A percentile compares a stretch with the other conserved stretches of the same genome.
These are phyloP conservation scores for Aspergillus sclerotialis DNA, from an alignment of 2,329 filamentous ascomycete species.

Conservation along the genomic window DNA sequence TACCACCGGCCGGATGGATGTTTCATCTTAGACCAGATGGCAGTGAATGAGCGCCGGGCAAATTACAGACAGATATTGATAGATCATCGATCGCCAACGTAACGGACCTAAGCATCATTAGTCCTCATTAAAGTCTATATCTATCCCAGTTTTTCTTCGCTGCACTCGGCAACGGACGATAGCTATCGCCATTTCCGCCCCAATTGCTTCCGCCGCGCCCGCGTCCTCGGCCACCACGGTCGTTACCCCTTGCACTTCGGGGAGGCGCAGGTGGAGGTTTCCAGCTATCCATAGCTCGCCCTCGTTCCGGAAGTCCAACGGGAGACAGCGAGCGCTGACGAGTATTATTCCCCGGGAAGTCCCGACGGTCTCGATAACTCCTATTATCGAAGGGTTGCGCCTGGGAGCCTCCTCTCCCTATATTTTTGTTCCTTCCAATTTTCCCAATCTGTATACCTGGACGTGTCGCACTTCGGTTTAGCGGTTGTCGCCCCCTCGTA, in stretches of 20 bases:
- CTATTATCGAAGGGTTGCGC: slow-evolving; percentile 10
- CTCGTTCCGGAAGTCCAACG: slow-evolving; percentile 11
- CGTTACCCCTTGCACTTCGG: slow-evolving; percentile 9
- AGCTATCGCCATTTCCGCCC: slow-evolving; percentile 17
- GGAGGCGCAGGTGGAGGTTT: slow-evolving; percentile 16
- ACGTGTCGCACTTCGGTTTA: slow-evolving; percentile 20
- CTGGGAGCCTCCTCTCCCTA: slow-evolving; percentile 12
- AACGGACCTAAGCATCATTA: no score
- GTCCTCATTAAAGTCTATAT: slow-evolving; percentile 17
- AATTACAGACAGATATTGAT: no score
- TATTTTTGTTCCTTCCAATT: slow-evolving; percentile 21
- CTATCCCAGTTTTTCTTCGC: slow-evolving; percentile 27
- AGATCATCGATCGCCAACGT: no score
- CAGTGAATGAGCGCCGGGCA: no score
- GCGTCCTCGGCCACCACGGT: slow-evolving; percentile 14
- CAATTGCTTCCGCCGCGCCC: slow-evolving; percentile 12
- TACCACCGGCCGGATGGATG: no score
- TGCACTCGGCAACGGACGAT: slow-evolving; percentile 27
- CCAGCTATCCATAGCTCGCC: slow-evolving; percentile 15
- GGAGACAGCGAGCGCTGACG: slow-evolving; percentile 29
- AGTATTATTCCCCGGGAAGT: slow-evolving; percentile 13
- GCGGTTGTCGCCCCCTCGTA: slow-evolving; percentile 18
- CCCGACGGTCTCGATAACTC: slow-evolving; percentile 22
- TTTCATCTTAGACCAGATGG: no score
- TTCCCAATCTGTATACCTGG: slow-evolving; percentile 29